Evolutionary conservation across 805 yeast species (phyloP).

Genomic region (Debaryomyces maramus): DNA sequence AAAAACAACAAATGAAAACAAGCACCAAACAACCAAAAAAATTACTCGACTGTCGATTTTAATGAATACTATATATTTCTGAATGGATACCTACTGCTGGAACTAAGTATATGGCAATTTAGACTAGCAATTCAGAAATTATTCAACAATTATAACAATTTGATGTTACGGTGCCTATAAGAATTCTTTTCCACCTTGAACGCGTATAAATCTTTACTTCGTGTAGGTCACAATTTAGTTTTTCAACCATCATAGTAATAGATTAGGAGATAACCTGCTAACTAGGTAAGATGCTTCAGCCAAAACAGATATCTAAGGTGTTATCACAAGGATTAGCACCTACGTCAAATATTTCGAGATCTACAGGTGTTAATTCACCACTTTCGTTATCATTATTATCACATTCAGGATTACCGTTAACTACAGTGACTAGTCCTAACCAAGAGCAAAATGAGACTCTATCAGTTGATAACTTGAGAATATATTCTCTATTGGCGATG

Average conservation of each 20-base stretch:
- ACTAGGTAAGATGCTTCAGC: constrained; percentile 39
- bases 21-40: too few species aligned
- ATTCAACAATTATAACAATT: not conserved
- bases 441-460: constrained; percentile 10
- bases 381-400: constrained; percentile 37
- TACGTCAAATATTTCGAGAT: constrained; percentile 6
- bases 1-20: too few species aligned
- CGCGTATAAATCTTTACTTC: not conserved
- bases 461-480: constrained; percentile 30
- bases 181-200: not conserved
- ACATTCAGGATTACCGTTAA: constrained; percentile 37
- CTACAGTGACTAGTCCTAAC: constrained; percentile 32
- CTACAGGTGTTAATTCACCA: constrained; percentile 18
- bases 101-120: too few species aligned
- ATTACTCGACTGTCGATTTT: too few species aligned
- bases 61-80: too few species aligned
- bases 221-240: not conserved
- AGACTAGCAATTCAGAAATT: too few species aligned
- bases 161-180: not conserved
- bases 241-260: too few species aligned
- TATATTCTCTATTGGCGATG: constrained; percentile 36
- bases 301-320: constrained; percentile 35
- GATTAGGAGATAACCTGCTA: not conserved
- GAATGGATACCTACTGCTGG: too few species aligned
- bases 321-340: constrained; percentile 33